Evolutionary conservation across 164 flowering plant genomes (phyloP).

Genomic region (Nelumbo lutea): DNA sequence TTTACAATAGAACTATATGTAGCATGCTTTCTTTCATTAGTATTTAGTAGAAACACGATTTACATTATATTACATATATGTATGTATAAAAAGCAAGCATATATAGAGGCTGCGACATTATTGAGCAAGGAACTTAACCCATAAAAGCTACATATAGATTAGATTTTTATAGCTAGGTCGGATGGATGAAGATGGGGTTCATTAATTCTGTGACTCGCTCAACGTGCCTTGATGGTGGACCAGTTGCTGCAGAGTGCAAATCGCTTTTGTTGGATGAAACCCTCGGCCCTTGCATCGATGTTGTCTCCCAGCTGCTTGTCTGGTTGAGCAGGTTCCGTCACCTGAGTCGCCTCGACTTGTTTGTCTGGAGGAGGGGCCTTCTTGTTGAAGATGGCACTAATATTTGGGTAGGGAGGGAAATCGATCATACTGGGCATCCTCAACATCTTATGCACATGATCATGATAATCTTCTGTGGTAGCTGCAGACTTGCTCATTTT

Average conservation of each 20-base stretch:
- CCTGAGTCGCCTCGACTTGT: neutral
- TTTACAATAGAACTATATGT: too few relatives aligned
- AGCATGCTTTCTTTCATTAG: neutral
- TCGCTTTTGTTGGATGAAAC: conserved; percentile 29
- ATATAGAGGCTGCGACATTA: neutral
- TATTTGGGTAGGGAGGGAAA: neutral
- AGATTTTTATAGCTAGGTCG: too few relatives aligned
- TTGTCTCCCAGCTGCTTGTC: conserved; percentile 1
- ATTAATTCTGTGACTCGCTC: too few relatives aligned
- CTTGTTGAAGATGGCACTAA: neutral
- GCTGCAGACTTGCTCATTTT: too few relatives aligned
- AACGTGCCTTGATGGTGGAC: too few relatives aligned
- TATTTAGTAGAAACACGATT: neutral
- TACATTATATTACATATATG: neutral
- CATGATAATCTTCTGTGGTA: neutral
- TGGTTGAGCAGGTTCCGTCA: too few relatives aligned
- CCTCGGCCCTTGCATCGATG: conserved; percentile 26
- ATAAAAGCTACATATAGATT: too few relatives aligned
- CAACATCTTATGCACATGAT: neutral
- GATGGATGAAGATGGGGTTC: too few relatives aligned
- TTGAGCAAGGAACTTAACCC: neutral
- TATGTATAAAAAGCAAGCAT: too few relatives aligned
- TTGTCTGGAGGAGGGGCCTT: neutral
- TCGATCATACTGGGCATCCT: neutral
- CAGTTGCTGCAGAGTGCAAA: conserved; percentile 27